Evolutionary conservation across 495 filamentous ascomycete genomes (phyloP).

Genomic region (Hypoxylon fragiforme): DNA sequence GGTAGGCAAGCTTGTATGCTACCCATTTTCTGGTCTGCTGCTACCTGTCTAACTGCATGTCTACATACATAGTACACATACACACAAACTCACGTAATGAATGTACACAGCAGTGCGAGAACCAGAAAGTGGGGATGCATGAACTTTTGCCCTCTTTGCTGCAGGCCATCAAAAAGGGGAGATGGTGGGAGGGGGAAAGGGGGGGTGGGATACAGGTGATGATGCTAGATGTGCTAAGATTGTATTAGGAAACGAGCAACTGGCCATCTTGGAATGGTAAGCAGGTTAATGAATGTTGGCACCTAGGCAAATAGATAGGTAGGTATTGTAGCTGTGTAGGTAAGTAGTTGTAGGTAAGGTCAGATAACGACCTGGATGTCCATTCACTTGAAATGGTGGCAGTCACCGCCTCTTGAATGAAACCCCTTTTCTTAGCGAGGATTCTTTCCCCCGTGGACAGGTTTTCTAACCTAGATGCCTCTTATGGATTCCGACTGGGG

Average conservation of each 20-base stretch:
- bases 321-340: background rate
- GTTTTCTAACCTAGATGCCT: constrained; percentile 29
- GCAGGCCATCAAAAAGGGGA: constrained; percentile 29
- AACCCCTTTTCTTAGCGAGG: constrained; percentile 14
- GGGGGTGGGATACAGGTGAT: constrained; percentile 4
- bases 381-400: background rate
- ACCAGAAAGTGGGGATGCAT: constrained; percentile 32
- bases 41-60: constrained; percentile 12
- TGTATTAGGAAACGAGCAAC: constrained; percentile 27
- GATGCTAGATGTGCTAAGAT: constrained; percentile 25
- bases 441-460: background rate
- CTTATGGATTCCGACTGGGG: constrained; percentile 31
- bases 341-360: too few relatives aligned
- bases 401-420: constrained; percentile 31
- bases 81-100: background rate
- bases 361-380: constrained; percentile 30
- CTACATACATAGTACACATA: constrained; percentile 10
- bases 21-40: constrained; percentile 16
- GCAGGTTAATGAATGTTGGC: too few relatives aligned
- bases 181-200: background rate
- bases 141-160: constrained; percentile 22
- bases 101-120: constrained; percentile 10
- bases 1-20: constrained; percentile 14
- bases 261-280: constrained; percentile 19
- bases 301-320: too few relatives aligned